Base-by-base conservation (phyloP, 1,284 basidiomycete genomes). In the Cronartium quercuum region DNA sequence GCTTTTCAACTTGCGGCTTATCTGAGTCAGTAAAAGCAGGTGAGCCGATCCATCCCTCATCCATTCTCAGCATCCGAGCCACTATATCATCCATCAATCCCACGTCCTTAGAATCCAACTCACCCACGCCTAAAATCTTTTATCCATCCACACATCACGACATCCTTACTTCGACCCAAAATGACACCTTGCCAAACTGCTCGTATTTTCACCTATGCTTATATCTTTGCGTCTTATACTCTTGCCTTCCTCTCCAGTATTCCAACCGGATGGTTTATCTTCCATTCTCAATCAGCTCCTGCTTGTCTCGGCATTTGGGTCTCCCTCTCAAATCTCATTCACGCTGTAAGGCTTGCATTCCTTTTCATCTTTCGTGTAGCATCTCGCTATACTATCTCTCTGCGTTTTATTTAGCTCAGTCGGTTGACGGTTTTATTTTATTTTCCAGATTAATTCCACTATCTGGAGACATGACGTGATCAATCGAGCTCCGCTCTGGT, bases 271-370 rank as follows among this genome's bases (percentile, higher is more conserved):
- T 71, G 69, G 69, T 71, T 71, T 60, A 71, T 65, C 12, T 57
- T 65, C 58, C 69, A 71, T 58, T 47, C 47, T 35, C 69, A 73
- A 9, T 73, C 69, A 24, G 61, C 62, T 21, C 41, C 47, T 35
- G 69, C 42, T 55, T 73, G 62, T 18, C 38, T 73, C 34, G 69
- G 69, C 10, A 35, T 73, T 29, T 73, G 69, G 69, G 63, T 73
- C 2, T 65, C 69, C 35, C 13, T 73, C 24, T 44, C 69, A 35
- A 64, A 42, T 24, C 38, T 73, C 24, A 62, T 73, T 24, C 69
- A 73, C 66, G 69, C 44, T 5, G 69, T 73, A 41, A 65, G 62
- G 37, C 13, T 2, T 60, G 2, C 9, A 34, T 7, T 21, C 44
- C n/a, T 47, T 61, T 61, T 15, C 15, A 34, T 65, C 63, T 42